Evolutionary conservation across 208 protist species (phyloP).

Genomic region (Crithidia acanthocephali): DNA sequence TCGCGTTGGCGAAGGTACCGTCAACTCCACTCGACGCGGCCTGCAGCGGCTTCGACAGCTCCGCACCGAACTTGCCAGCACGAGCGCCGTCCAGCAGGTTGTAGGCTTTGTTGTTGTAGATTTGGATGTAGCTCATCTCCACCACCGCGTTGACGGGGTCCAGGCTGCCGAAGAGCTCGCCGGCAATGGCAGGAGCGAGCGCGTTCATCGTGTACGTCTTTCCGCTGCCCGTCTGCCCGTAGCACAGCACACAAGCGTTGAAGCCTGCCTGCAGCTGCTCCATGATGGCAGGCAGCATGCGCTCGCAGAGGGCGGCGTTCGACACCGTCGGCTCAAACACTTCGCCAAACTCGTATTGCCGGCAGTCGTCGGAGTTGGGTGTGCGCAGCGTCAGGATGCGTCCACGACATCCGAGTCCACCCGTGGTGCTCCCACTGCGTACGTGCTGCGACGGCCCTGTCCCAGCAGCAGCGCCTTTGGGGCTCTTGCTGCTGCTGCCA

Average conservation of each 20-base stretch:
- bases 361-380: conserved; percentile 21
- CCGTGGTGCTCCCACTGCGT: background rate
- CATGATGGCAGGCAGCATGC: conserved; percentile 57
- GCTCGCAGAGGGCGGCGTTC: conserved; percentile 57
- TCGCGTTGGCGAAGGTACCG: no score
- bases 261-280: conserved; percentile 57
- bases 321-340: conserved; percentile 54
- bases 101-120: conserved; percentile 78
- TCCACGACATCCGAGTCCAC: conserved; percentile 12
- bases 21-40: background rate
- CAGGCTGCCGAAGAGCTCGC: conserved; percentile 51
- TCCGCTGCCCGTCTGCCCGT: conserved; percentile 91
- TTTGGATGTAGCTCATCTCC: conserved; percentile 81
- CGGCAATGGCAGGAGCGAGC: conserved; percentile 50
- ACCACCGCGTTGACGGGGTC: conserved; percentile 57
- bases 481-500: background rate
- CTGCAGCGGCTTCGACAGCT: conserved; percentile 30
- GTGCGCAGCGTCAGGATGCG: conserved; percentile 19
- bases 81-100: conserved; percentile 46
- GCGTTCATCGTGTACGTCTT: conserved; percentile 93
- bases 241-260: conserved; percentile 78
- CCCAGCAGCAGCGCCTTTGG: no score
- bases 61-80: conserved; percentile 20
- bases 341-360: conserved; percentile 65
- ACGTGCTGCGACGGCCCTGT: background rate